Percentiles rank a stretch among this genome's conserved stretches.
These are phyloP conservation scores for Fusarium sp. DNA, from an alignment of 2,329 filamentous ascomycete species.

Conservation along the genomic window DNA sequence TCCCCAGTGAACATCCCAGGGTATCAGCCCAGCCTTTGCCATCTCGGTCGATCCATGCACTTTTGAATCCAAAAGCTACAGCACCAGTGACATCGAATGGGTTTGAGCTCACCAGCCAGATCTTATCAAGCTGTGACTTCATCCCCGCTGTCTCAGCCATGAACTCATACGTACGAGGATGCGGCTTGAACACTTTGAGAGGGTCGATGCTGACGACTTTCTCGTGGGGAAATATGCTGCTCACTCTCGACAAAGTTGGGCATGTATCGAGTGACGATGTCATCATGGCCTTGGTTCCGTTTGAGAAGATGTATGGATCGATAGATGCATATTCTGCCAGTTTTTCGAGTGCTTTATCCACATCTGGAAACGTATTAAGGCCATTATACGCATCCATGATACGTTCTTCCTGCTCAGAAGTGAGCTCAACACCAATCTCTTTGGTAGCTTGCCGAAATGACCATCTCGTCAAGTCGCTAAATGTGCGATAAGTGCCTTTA, in stretches of 20 bases:
- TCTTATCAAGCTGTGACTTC: constrained; percentile 56
- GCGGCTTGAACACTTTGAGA: constrained; percentile 72
- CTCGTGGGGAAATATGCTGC: constrained; percentile 49
- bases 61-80: constrained; percentile 68
- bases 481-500: constrained; percentile 62
- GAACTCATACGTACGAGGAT: constrained; percentile 70
- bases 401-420: constrained; percentile 55
- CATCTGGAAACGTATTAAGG: constrained; percentile 74
- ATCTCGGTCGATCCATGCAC: constrained; percentile 74
- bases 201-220: constrained; percentile 72
- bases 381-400: constrained; percentile 74
- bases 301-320: constrained; percentile 74
- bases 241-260: constrained; percentile 45
- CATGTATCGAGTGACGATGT: constrained; percentile 68
- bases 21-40: constrained; percentile 74
- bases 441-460: constrained; percentile 72
- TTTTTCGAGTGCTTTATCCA: constrained; percentile 62
- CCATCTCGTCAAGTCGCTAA: constrained; percentile 70
- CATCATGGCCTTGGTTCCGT: constrained; percentile 74
- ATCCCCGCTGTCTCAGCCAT: constrained; percentile 64
- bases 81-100: constrained; percentile 80
- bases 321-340: constrained; percentile 57
- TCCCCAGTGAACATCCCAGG: constrained; percentile 59
- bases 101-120: constrained; percentile 79
- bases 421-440: constrained; percentile 64